A percentile compares a stretch with the other conserved stretches of the same genome.
These are phyloP conservation scores for Gaeumannomyces tritici DNA, from an alignment of 2,329 filamentous ascomycete species.

Conservation along the genomic window DNA sequence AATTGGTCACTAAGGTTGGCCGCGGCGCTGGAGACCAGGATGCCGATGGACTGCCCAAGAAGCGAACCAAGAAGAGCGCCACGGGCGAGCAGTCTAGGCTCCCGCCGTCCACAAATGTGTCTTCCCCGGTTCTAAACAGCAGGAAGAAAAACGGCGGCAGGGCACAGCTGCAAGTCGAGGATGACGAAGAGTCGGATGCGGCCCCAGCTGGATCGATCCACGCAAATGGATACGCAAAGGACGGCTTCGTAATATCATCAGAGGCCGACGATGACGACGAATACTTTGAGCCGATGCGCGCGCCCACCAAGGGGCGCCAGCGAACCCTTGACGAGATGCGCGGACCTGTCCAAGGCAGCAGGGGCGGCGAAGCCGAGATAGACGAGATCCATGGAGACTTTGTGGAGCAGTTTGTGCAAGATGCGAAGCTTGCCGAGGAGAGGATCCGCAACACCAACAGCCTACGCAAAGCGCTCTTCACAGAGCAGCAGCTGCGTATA, in stretches of 20 bases:
- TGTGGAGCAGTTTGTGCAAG: constrained; percentile 53
- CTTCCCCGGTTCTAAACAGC: constrained; percentile 37
- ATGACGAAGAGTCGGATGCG: constrained; percentile 27
- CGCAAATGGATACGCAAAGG: constrained; percentile 33
- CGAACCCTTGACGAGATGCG: constrained; percentile 32
- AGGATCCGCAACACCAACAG: constrained; percentile 49
- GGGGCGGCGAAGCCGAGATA: constrained; percentile 37
- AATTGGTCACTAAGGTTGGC: constrained; percentile 27
- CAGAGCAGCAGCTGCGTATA: constrained; percentile 57
- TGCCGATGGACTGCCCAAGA: constrained; percentile 17
- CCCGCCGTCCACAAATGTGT: constrained; percentile 37
- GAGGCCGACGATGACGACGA: constrained; percentile 28
- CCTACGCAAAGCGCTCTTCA: constrained; percentile 53
- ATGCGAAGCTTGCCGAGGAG: constrained; percentile 52
- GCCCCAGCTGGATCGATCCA: constrained; percentile 15
- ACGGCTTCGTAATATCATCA: constrained; percentile 29
- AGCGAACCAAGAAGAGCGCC: constrained; percentile 17
- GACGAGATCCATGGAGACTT: constrained; percentile 52
- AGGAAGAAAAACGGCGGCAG: constrained; percentile 25
- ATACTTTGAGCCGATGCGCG: constrained; percentile 34
- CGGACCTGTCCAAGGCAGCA: constrained; percentile 49
- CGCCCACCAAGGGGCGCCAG: constrained; percentile 19
- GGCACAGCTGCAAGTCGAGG: constrained; percentile 17
- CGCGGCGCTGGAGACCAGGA: constrained; percentile 10
- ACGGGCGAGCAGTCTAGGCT: constrained; percentile 5